Base-by-base conservation (phyloP, 805 yeast species). In the Saccharomyces mikatae region DNA sequence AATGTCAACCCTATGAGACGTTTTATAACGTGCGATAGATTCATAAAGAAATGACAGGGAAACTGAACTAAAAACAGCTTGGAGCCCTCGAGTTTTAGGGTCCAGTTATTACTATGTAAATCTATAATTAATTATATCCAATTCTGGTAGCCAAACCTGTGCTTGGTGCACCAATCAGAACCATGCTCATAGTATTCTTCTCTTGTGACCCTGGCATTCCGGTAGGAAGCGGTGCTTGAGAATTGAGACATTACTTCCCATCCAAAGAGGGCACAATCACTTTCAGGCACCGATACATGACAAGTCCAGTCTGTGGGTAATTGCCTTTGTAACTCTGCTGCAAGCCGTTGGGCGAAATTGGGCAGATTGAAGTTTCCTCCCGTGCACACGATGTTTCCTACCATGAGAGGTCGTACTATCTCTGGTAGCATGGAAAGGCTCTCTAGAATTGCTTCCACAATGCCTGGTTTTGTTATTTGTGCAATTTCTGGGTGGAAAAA, bases 111-210 rank as follows among this genome's bases (percentile, higher is more conserved):
- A 41, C 41, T 36, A 36, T 36, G 44, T 36, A 36, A 36, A 9
- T 36, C 13, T 36, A 22, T 36, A 22, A 22, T 22, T n/a, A 9
- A 22, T 50, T 49, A 66, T 31, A 68, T 59, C 71, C 71, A 69
- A 41, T 67, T 66, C 52, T 74, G 76, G 55, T 69, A 75, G 2
- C 78, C 77, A 58, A 75, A 75, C 49, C 78, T 67, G 50, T 70
- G 65, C 52, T 69, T 71, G 13, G 72, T 68, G n/a, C 71, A 64
- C 78, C 78, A 75, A 24, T 74, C 76, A 0, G 66, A 56, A 0
- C 99, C 99, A 64, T 88, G 85, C 68, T 94, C 99, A 59, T 80
- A 77, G 63, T 90, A 94, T 51, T 94, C 98, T 54, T 82, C 81
- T 56, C 84, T 80, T 0, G 95, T 78, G 6, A 94, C 82, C 53